A percentile compares a stretch with the other conserved stretches of the same genome.
These are phyloP conservation scores for Blastomyces percursus DNA, from an alignment of 2,329 filamentous ascomycete species.

Conservation along the genomic window DNA sequence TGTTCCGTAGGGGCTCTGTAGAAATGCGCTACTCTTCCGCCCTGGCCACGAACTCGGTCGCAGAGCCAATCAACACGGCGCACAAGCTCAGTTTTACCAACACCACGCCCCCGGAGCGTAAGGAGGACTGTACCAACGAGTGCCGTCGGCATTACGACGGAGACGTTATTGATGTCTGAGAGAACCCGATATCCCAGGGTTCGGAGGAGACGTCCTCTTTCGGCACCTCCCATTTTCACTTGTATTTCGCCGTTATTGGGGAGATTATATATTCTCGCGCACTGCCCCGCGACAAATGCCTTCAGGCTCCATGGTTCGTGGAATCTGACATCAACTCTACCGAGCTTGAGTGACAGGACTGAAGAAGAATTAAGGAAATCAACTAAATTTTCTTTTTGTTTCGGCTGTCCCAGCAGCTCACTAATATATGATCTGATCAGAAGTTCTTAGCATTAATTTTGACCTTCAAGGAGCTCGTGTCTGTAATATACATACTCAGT, in stretches of 20 bases:
- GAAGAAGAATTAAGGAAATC: constrained; percentile 86
- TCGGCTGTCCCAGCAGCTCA: constrained; percentile 84
- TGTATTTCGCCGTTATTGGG: constrained; percentile 26
- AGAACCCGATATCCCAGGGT: constrained; percentile 88
- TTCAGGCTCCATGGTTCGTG: constrained; percentile 91
- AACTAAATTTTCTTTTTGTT: constrained; percentile 85
- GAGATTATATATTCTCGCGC: constrained; percentile 44
- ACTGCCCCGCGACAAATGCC: constrained; percentile 68
- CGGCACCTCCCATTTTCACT: constrained; percentile 37
- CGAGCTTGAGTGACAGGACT: constrained; percentile 76
- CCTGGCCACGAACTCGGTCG: constrained; percentile 68
- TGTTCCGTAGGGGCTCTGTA: constrained; percentile 65
- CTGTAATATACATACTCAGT: constrained; percentile 50
- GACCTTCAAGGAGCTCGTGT: neutral
- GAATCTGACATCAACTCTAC: constrained; percentile 88
- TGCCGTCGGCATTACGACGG: constrained; percentile 95
- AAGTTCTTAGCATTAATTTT: constrained; percentile 11
- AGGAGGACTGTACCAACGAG: constrained; percentile 88
- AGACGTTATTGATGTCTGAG: constrained; percentile 88
- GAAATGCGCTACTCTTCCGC: constrained; percentile 88
- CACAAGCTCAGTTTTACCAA: constrained; percentile 75
- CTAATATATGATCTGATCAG: constrained; percentile 65
- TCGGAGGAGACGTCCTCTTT: constrained; percentile 63
- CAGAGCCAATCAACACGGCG: constrained; percentile 86
- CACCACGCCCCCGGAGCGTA: constrained; percentile 80